These are phyloP conservation scores for Saccharata proteae DNA, from an alignment of 2,329 filamentous ascomycete species.

Conservation along the genomic window DNA sequence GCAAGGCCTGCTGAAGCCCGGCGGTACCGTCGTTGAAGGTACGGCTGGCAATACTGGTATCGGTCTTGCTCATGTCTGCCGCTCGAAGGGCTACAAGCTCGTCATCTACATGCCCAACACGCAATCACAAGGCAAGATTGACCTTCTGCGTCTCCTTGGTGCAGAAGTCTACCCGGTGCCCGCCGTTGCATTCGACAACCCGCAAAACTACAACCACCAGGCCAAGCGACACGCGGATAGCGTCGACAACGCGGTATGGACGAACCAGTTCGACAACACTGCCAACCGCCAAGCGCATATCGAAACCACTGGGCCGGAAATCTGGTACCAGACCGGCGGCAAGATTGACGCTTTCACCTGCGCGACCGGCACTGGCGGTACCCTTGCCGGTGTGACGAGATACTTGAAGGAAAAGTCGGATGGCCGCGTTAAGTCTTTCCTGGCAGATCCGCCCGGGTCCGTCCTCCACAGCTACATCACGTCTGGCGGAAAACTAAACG, in stretches of 20 bases:
- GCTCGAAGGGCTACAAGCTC: conserved; percentile 79
- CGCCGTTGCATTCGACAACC: conserved; percentile 89
- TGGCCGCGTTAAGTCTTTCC: conserved; percentile 71
- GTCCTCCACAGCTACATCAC: conserved; percentile 87
- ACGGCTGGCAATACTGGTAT: conserved; percentile 98
- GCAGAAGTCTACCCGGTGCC: conserved; percentile 95
- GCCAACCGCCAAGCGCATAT: conserved; percentile 91
- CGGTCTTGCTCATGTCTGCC: conserved; percentile 90
- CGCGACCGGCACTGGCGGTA: conserved; percentile 85
- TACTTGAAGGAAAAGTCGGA: conserved; percentile 75
- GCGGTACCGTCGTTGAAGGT: conserved; percentile 91
- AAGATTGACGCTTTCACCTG: conserved; percentile 90
- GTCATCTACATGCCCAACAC: conserved; percentile 99
- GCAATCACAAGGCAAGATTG: conserved; percentile 95
- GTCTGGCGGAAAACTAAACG: conserved; percentile 70
- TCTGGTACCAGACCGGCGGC: conserved; percentile 84
- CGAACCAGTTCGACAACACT: conserved; percentile 95
- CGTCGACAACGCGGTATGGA: conserved; percentile 88
- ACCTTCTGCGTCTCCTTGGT: conserved; percentile 77
- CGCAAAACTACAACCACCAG: conserved; percentile 96
- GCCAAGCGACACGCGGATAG: conserved; percentile 78
- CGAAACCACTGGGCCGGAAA: conserved; percentile 93
- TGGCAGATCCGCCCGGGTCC: conserved; percentile 88
- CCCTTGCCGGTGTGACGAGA: conserved; percentile 74
- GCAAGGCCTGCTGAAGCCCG: conserved; percentile 65